phyloP scores from a whole-genome alignment of 2,329 filamentous ascomycete species.

The Cytospora piceae region DNA sequence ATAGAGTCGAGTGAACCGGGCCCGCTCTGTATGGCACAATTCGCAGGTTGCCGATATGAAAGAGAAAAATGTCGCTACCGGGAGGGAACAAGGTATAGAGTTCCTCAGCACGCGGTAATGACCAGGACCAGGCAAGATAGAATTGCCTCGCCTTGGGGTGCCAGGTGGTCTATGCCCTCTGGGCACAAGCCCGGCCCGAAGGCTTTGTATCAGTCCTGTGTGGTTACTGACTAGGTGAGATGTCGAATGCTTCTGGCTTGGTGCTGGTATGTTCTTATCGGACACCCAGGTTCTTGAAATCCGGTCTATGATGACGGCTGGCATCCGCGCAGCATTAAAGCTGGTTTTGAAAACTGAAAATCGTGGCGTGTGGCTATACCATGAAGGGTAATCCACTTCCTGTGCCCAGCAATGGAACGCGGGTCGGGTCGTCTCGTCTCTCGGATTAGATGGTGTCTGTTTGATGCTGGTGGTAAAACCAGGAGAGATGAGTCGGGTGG shows the following conservation, averaged over 20 bases:
- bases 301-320: conserved; percentile 56
- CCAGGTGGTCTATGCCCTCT: conserved; percentile 41
- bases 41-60: conserved; percentile 49
- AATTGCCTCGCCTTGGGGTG: conserved; percentile 35
- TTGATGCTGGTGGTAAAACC: conserved; percentile 27
- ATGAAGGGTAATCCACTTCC: conserved; percentile 18
- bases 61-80: conserved; percentile 53
- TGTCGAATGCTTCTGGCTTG: conserved; percentile 47
- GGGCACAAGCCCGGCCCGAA: conserved; percentile 43
- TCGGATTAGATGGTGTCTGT: conserved; percentile 29
- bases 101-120: conserved; percentile 30
- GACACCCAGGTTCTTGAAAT: conserved; percentile 55
- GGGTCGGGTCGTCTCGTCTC: conserved; percentile 9
- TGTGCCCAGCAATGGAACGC: conserved; percentile 17
- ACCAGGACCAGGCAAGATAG: conserved; percentile 36
- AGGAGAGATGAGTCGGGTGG: conserved; percentile 25
- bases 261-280: conserved; percentile 46
- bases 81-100: conserved; percentile 36
- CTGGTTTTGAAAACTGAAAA: conserved; percentile 36
- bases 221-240: conserved; percentile 42
- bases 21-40: conserved; percentile 49
- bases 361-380: conserved; percentile 18
- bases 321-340: conserved; percentile 58
- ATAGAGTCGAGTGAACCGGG: conserved; percentile 54
- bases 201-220: conserved; percentile 46